Base-by-base conservation (phyloP, 306 rosid genomes). In the Quercus suber region DNA sequence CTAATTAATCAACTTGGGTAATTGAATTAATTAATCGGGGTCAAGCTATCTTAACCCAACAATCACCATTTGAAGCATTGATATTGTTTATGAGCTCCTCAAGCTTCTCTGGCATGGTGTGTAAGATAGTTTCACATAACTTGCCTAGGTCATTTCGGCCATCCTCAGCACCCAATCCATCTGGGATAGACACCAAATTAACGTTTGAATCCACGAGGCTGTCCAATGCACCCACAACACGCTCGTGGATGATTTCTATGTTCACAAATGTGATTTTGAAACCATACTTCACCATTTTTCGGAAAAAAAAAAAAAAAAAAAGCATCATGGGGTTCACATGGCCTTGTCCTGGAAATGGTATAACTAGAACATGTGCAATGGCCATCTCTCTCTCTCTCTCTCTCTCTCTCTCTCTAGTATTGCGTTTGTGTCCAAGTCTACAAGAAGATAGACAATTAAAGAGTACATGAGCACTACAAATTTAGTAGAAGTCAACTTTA, bases 211-310 rank as follows among this genome's bases (percentile, higher is more conserved):
- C 76, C 37, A 19, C 5, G 9, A 12, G 74, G 27, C 21, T 53
- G 5, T 9, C 68, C 4, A 69, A 58, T 4, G 84, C 73, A 67
- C 33, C 73, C 69, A 83, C 3, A 15, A 55, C 25, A 5, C 70
- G 4, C 25, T 75, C 77, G 83, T 84, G 89, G 75, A 23, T 67
- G 79, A 65, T 55, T 2, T 84, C 82, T 20, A 82, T 79, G 74
- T 60, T 83, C 19, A 88, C 70, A 74, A 88, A 83, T 12, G 89
- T 88, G 78, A 88, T 69, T 49, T 84, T 82, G 87, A 87, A 87
- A 27, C 89, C 89, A 55, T 74, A 75, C 59, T 79, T 35, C 2
- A 61, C 61, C 4, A 88, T 23, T 33, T 77, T 17, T 1, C 75
- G 55, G 21, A 33, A 86, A 82, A 20, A 89, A 71, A 4, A 86